Evolutionary conservation across 2,329 filamentous ascomycete species (phyloP), one percentile per base, ranked within the genome.

Genomic region (Biscogniauxia marginata): DNA sequence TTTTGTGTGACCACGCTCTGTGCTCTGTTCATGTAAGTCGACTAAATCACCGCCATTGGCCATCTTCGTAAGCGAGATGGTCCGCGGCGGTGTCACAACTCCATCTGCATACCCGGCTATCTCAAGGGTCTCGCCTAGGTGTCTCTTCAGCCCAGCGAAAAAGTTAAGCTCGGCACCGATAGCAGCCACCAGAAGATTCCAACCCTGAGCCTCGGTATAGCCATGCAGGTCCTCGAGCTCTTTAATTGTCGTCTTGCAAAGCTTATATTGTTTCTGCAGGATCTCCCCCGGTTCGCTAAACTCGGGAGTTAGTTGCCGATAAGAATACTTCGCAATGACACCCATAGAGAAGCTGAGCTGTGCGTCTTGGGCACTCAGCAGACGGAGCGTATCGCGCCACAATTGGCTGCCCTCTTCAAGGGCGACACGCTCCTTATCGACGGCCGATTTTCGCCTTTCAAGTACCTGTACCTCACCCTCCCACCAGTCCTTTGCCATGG

Each of bases 111-210:
- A 63, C 0, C 74, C 71, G 1, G 70, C 65, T 1, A 62, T 64
- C 3, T 64, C 67, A 30, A 79, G 63, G 4, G 71, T 72, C 5
- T 66, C 69, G 7, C 65, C 68, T n/a, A 90, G 73, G 45, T 90
- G 76, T 3, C 76, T 71, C 62, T 81, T 79, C 1, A 85, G 86
- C 64, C 87, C 82, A 25, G 74, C 75, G 58, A 90, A 86, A 2
- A 87, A 86, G 56, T 88, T 85, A 1, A 89, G 67, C 69, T 91
- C 90, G 0, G 90, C 89, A 0, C 89, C 88, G 30, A 93, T 85
- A 9, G 88, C 89, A 51, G 84, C 89, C 4, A 92, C 85, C 18
- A 93, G 77, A 16, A 93, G 74, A 55, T 88, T 92, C 89, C 90
- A 93, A 16, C 81, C 79, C 55, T 82, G 82, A 1, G 77, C 74